Evolutionary conservation across 164 flowering plant genomes (phyloP).

Genomic region (Saururus chinensis): DNA sequence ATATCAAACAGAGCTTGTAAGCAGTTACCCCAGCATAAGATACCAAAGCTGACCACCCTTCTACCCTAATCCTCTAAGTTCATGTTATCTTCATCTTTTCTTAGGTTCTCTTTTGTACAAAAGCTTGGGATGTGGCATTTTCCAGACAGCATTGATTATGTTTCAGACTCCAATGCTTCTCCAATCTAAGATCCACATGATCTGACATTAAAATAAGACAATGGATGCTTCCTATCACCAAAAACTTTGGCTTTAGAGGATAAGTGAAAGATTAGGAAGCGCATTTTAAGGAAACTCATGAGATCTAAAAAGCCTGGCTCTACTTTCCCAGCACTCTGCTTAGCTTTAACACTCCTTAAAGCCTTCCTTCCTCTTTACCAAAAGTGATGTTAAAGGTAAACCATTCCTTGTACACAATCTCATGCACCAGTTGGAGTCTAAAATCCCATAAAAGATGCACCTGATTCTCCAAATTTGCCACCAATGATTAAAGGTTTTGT

Average conservation of each 20-base stretch:
- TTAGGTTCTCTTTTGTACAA: neutral
- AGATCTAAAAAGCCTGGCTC: neutral
- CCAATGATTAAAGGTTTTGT: neutral
- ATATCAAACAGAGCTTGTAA: neutral
- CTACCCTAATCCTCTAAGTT: neutral
- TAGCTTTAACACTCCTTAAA: neutral
- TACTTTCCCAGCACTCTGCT: neutral
- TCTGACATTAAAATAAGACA: neutral
- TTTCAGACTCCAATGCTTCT: neutral
- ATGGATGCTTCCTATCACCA: neutral
- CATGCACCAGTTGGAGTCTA: neutral
- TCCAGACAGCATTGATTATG: neutral
- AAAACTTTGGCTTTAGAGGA: neutral
- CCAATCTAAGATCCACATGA: constrained; percentile 2
- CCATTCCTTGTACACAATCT: neutral
- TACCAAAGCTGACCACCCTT: neutral
- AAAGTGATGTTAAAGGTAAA: neutral
- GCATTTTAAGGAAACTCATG: neutral
- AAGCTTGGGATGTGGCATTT: constrained; percentile 1
- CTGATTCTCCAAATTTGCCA: neutral
- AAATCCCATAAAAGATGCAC: neutral
- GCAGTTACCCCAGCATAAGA: neutral
- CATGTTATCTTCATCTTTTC: neutral
- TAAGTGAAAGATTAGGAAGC: neutral
- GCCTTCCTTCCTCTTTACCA: neutral